phyloP scores from a whole-genome alignment of 352 stramenopile species.

The Saprolegnia parasitica region DNA sequence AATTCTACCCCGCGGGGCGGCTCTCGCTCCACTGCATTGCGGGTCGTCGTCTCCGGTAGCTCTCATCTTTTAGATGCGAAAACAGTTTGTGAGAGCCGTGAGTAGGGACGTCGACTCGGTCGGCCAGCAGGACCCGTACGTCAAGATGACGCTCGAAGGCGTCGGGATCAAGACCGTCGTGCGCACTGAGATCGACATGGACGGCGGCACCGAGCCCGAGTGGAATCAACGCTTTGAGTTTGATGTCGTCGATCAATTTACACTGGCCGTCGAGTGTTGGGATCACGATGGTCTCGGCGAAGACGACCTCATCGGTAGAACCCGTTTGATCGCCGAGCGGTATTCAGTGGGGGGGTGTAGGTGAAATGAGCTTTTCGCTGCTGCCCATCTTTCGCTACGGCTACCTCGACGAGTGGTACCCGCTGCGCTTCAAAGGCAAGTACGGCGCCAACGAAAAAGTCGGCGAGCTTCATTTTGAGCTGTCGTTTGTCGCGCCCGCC shows the following conservation, averaged over 20 bases:
- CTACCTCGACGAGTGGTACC: conserved; percentile 84
- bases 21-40: conserved; percentile 59
- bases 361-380: conserved; percentile 65
- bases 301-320: conserved; percentile 84
- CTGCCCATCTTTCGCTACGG: conserved; percentile 88
- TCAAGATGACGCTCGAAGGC: conserved; percentile 71
- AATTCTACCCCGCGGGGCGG: conserved; percentile 76
- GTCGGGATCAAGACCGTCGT: conserved; percentile 63
- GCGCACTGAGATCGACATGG: conserved; percentile 84
- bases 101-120: conserved; percentile 61
- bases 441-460: conserved; percentile 82
- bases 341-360: conserved; percentile 4
- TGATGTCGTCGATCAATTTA: conserved; percentile 91
- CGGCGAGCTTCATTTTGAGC: conserved; percentile 80
- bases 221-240: conserved; percentile 86
- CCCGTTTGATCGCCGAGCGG: background rate
- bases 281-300: conserved; percentile 88
- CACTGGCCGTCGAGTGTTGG: conserved; percentile 85
- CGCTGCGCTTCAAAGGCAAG: conserved; percentile 80
- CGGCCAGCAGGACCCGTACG: conserved; percentile 68
- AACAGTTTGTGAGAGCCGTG: background rate
- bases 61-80: background rate
- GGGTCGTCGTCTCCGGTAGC: conserved; percentile 48
- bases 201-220: conserved; percentile 72
- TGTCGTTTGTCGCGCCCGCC: conserved; percentile 79